Conservation (phyloP, 179 eudicot species). For the Spinacia oleracea region DNA sequence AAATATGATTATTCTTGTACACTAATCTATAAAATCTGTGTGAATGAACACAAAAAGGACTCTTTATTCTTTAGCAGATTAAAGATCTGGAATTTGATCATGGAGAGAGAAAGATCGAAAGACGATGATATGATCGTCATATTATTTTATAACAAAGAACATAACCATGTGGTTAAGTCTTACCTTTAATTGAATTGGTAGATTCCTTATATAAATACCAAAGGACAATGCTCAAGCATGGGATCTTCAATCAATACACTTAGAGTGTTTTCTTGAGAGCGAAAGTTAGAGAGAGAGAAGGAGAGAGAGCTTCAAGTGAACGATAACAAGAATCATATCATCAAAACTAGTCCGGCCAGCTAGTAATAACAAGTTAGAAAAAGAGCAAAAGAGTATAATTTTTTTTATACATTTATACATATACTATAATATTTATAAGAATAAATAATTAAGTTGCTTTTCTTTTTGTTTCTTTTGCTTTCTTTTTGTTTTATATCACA, state of each 20-base stretch:
- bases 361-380: conserved; percentile 10
- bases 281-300: background rate
- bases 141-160: conserved; percentile 8
- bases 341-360: conserved; percentile 3
- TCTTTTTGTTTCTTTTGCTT: conserved; percentile 26
- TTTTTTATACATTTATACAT: background rate
- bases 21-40: background rate
- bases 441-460: conserved; percentile 15
- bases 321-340: conserved; percentile 39
- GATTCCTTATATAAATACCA: conserved; percentile 26
- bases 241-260: conserved; percentile 29
- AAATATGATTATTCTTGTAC: conserved; percentile 1
- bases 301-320: conserved; percentile 30
- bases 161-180: conserved; percentile 23
- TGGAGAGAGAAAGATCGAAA: background rate
- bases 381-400: conserved; percentile 10
- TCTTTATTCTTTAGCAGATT: conserved; percentile 23
- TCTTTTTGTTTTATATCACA: conserved; percentile 19
- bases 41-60: conserved; percentile 28
- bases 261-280: background rate
- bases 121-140: conserved; percentile 1
- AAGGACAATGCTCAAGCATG: conserved; percentile 40
- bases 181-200: conserved; percentile 25
- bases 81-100: conserved; percentile 10
- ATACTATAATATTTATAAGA: background rate